Evolutionary conservation across 441 rosid genomes (phyloP).

Genomic region (Corymbia citriodora): DNA sequence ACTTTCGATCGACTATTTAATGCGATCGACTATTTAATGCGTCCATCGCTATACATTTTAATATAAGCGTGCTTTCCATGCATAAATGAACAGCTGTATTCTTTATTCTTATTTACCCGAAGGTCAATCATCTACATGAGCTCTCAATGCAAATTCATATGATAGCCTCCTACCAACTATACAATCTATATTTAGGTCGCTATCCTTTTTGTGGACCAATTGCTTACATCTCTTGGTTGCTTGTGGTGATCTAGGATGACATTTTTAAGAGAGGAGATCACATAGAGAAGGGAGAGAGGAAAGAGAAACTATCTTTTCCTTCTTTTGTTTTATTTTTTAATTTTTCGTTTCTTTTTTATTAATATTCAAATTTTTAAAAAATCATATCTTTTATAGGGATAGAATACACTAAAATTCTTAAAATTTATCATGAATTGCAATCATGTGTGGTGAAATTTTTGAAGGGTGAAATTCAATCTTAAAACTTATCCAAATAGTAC

Average conservation of each 20-base stretch:
- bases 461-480: too few species aligned
- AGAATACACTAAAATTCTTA: background rate
- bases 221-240: background rate
- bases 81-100: background rate
- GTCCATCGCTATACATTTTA: background rate
- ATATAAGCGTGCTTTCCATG: background rate
- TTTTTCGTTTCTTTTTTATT: background rate
- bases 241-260: background rate
- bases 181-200: background rate
- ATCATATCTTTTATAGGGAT: background rate
- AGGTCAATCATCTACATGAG: background rate
- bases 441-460: too few species aligned
- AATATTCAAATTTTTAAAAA: too few species aligned
- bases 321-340: too few species aligned
- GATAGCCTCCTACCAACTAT: background rate
- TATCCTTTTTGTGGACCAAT: background rate
- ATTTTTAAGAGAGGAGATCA: background rate
- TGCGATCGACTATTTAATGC: background rate
- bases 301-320: background rate
- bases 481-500: too few species aligned
- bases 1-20: background rate
- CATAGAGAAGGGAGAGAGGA: background rate
- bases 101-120: background rate
- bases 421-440: too few species aligned
- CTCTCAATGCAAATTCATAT: background rate